These are phyloP conservation scores for Carex myosuroides DNA, from an alignment of 176 grass and related monocot species.

Conservation along the genomic window DNA sequence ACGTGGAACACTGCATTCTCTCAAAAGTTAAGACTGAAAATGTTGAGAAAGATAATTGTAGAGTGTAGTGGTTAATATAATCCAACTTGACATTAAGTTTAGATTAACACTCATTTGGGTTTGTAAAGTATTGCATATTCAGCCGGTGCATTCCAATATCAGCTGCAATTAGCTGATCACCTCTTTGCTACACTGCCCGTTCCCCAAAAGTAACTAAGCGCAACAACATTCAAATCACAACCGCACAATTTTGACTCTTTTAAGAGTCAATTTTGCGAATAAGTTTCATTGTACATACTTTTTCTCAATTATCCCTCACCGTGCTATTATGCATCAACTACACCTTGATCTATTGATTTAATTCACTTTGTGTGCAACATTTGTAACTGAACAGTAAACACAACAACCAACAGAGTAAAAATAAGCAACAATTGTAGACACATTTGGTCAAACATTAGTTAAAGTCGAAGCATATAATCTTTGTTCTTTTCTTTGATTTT, in stretches of 20 bases:
- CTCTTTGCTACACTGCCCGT: not conserved
- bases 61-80: not conserved
- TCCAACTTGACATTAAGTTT: not conserved
- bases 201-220: not conserved
- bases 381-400: not conserved
- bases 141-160: not conserved
- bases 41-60: not conserved
- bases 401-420: not conserved
- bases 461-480: not conserved
- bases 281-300: not conserved
- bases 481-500: conserved; percentile 22
- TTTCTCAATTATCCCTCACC: not conserved
- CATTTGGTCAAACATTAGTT: not conserved
- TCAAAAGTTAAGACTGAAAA: not conserved
- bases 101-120: not conserved
- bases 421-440: not conserved
- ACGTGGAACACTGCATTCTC: not conserved
- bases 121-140: not conserved
- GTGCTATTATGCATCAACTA: not conserved
- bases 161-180: not conserved
- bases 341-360: not conserved
- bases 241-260: not conserved
- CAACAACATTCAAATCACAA: not conserved
- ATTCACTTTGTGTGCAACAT: not conserved
- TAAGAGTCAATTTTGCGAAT: not conserved